Evolutionary conservation across 2,329 filamentous ascomycete genomes (phyloP), one percentile per base, ranked within the genome.

Genomic region (Penicillium sp.): DNA sequence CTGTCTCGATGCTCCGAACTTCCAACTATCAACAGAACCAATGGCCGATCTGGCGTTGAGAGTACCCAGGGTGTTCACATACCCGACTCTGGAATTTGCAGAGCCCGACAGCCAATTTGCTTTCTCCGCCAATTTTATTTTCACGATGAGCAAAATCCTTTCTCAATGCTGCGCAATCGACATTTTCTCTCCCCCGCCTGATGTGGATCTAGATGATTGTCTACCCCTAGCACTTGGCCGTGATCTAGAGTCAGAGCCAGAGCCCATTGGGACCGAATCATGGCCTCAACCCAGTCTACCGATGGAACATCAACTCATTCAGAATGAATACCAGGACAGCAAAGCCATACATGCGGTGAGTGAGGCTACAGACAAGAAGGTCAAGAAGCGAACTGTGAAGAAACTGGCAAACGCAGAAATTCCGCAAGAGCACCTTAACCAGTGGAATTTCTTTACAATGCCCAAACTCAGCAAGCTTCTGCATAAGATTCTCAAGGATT

Each of bases 391-490:
- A 18, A 71, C 71, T 1, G 65, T 77, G 43, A 77, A 76, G 56
- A 78, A 77, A 55, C 71, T 78, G 60, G 69, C 74, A 11, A 70
- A 76, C 45, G 61, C 83, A 23, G 79, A 81, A 24, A 80, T 86
- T n/a, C 76, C 82, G 0, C 75, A 81, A 46, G 72, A 75, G 3
- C 77, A 83, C 57, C 68, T 84, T 2, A 77, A 82, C 45, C 75
- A 83, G 47, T 87, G 84, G 83, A 82, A 86, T 59, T 76, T 76
- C 20, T 76, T 76, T 9, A 77, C 84, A 66, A 79, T 84, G 60
- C 81, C 82, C 8, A 79, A 80, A 40, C 68, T 87, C 14, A 80
- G 83, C 59, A 80, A 81, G 21, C 76, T 87, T 21, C 74, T 85
- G 12, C 79, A 84, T 62, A 82, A 81, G 59, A 79, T 82, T 6